A percentile compares a stretch with the other conserved stretches of the same genome.
Evolutionary conservation across 495 filamentous ascomycete species (phyloP).

Genomic region (Corynascus novoguineensis): DNA sequence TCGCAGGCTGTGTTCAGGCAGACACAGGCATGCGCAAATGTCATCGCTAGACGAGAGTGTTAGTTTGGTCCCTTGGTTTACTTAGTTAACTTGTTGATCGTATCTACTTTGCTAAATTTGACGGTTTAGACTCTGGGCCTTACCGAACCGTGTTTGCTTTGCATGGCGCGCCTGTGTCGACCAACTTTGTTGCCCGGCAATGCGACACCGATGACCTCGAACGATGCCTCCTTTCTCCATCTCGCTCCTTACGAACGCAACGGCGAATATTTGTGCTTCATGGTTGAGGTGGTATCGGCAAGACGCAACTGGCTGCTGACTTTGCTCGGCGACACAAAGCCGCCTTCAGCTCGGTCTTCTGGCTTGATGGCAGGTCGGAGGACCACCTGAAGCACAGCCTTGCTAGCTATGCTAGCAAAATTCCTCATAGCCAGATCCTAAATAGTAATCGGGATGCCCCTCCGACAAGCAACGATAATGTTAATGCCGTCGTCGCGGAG

Average conservation of each 20-base stretch:
- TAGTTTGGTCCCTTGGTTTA: neutral
- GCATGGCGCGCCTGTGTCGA: constrained; percentile 17
- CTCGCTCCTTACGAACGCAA: neutral
- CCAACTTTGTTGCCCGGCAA: constrained; percentile 14
- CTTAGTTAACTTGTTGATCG: neutral
- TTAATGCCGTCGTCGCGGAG: constrained; percentile 24
- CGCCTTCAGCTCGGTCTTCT: constrained; percentile 25
- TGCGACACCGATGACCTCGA: constrained; percentile 15
- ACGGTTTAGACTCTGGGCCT: constrained; percentile 11
- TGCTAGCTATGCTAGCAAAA: constrained; percentile 21
- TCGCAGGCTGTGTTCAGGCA: constrained; percentile 35
- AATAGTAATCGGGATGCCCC: constrained; percentile 12
- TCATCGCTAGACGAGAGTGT: neutral
- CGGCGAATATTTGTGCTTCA: constrained; percentile 24
- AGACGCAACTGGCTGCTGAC: constrained; percentile 23
- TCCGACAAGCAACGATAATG: constrained; percentile 18
- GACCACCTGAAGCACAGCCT: constrained; percentile 33
- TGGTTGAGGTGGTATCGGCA: constrained; percentile 24
- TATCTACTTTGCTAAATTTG: neutral
- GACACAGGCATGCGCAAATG: constrained; percentile 33
- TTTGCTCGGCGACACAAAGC: constrained; percentile 19
- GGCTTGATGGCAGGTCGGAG: constrained; percentile 30
- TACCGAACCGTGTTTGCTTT: constrained; percentile 17
- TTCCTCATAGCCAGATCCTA: constrained; percentile 27
- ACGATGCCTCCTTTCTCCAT: constrained; percentile 14